Percentiles rank a stretch among this genome's conserved stretches.
Evolutionary conservation across 768 basidiomycete species (phyloP).

Genomic region (Russula sp.): DNA sequence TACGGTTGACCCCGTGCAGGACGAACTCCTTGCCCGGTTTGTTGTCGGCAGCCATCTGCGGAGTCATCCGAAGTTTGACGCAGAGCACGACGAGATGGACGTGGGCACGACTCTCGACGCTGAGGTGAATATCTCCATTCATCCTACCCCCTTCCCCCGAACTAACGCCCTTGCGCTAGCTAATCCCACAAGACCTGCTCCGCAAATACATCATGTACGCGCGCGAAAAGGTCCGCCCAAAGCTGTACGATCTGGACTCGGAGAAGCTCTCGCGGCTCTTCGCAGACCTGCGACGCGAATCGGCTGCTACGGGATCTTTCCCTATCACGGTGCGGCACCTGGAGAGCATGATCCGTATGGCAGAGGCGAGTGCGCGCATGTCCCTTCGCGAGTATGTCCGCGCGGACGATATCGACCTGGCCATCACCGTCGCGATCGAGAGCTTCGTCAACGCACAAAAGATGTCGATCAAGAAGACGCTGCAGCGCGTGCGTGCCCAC

Average conservation of each 20-base stretch:
- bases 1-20: slow-evolving; percentile 92
- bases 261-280: slow-evolving; percentile 94
- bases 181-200: slow-evolving; percentile 94
- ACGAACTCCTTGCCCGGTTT: slow-evolving; percentile 92
- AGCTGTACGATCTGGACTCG: slow-evolving; percentile 91
- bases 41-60: slow-evolving; percentile 96
- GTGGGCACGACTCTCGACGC: slow-evolving; percentile 86
- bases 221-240: slow-evolving; percentile 85
- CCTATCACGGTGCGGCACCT: slow-evolving; percentile 97
- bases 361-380: slow-evolving; percentile 99
- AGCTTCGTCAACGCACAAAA: slow-evolving; percentile 97
- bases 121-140: slow-evolving; percentile 55
- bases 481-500: slow-evolving; percentile 70
- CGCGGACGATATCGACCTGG: slow-evolving; percentile 92
- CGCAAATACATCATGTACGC: slow-evolving; percentile 99
- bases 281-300: slow-evolving; percentile 92
- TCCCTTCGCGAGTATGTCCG: slow-evolving; percentile 93
- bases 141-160: neutral
- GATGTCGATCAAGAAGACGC: slow-evolving; percentile 95
- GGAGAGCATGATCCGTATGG: slow-evolving; percentile 99
- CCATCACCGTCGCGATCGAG: slow-evolving; percentile 90
- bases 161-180: slow-evolving; percentile 39
- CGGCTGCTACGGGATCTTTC: slow-evolving; percentile 95
- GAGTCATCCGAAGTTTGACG: slow-evolving; percentile 89
- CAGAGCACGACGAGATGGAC: slow-evolving; percentile 84